A percentile compares a stretch with the other conserved stretches of the same genome.
These are phyloP conservation scores for Mycothermus thermophilus DNA, from an alignment of 495 filamentous ascomycete species.

Conservation along the genomic window DNA sequence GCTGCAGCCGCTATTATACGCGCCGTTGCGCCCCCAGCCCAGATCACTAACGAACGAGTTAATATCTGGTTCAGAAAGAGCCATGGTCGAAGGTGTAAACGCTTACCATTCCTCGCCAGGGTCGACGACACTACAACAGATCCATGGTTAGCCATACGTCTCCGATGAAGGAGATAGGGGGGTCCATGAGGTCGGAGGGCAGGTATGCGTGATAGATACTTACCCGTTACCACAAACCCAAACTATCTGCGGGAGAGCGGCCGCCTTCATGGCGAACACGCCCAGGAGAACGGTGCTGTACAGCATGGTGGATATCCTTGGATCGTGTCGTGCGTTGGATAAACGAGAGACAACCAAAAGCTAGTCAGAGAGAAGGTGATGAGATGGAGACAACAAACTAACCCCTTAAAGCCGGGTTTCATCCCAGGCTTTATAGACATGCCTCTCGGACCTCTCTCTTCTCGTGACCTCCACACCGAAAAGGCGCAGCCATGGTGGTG, in stretches of 20 bases:
- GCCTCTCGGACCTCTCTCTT: background rate
- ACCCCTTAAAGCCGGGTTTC: too few relatives aligned
- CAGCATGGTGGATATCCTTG: constrained; percentile 1
- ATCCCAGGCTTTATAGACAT: too few relatives aligned
- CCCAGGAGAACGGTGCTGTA: constrained; percentile 4
- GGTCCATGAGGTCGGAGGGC: too few relatives aligned
- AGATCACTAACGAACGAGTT: constrained; percentile 9
- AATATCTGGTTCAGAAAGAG: background rate
- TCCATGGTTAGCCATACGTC: background rate
- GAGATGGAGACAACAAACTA: too few relatives aligned
- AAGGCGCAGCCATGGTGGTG: background rate
- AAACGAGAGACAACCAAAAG: too few relatives aligned
- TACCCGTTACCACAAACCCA: constrained; percentile 9
- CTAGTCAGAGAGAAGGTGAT: background rate
- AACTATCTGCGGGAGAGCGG: background rate
- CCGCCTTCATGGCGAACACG: constrained; percentile 3
- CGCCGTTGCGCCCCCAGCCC: constrained; percentile 3
- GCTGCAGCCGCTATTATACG: constrained; percentile 1
- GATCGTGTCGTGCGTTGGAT: too few relatives aligned
- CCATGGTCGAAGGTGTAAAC: background rate
- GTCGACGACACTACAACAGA: too few relatives aligned
- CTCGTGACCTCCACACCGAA: too few relatives aligned
- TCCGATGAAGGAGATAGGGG: too few relatives aligned
- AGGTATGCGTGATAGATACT: background rate
- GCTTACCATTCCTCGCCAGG: too few relatives aligned